A percentile compares a stretch with the other conserved stretches of the same genome.
Evolutionary conservation across 305 asterid genomes (phyloP).

Genomic region (Caryopteris hybrid): DNA sequence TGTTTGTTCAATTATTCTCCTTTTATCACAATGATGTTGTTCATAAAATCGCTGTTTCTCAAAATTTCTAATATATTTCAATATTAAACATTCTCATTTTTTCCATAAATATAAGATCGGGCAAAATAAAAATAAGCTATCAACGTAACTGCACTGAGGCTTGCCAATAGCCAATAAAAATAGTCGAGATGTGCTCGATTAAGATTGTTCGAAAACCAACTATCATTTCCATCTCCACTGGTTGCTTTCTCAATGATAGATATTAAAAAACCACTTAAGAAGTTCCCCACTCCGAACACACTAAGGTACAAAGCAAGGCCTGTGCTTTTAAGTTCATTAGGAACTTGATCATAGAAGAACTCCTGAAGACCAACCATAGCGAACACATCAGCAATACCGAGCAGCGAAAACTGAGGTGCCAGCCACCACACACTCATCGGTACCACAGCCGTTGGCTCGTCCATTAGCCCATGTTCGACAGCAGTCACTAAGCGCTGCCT

Average conservation of each 20-base stretch:
- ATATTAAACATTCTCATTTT: too few relatives aligned
- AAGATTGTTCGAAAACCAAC: slow-evolving; percentile 44
- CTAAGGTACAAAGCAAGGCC: neutral
- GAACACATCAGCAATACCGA: slow-evolving; percentile 4
- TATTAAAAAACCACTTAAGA: slow-evolving; percentile 35
- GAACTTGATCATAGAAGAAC: neutral
- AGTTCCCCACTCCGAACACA: neutral
- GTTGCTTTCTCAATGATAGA: slow-evolving; percentile 19
- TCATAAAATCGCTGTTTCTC: too few relatives aligned
- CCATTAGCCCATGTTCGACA: neutral
- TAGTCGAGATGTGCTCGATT: slow-evolving; percentile 44
- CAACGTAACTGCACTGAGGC: slow-evolving; percentile 11
- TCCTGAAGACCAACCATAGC: slow-evolving; percentile 3
- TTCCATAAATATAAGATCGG: slow-evolving; percentile 16
- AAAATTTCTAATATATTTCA: too few relatives aligned
- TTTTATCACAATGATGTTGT: too few relatives aligned
- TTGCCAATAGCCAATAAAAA: slow-evolving; percentile 32
- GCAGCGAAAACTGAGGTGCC: neutral
- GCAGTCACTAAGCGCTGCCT: too few relatives aligned
- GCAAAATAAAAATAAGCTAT: slow-evolving; percentile 19
- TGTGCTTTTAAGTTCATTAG: neutral
- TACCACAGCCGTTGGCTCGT: neutral
- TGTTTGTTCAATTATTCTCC: too few relatives aligned
- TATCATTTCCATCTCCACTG: slow-evolving; percentile 18
- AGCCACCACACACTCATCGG: slow-evolving; percentile 9